Conservation (phyloP, 2,329 filamentous ascomycete species). For the Ceratocystis eucalypticola region DNA sequence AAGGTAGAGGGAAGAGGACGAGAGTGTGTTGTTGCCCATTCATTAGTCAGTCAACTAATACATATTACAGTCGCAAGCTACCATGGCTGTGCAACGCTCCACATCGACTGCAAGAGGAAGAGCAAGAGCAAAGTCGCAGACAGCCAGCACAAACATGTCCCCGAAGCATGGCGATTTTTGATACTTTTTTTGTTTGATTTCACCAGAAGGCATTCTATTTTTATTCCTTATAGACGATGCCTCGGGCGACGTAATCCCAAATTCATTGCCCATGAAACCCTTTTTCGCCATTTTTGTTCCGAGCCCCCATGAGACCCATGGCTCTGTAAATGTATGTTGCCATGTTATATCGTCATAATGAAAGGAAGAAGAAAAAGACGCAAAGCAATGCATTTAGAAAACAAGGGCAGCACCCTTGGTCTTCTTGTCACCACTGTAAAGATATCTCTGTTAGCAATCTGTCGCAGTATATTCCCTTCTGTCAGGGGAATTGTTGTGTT, state of each 20-base stretch:
- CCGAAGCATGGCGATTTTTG: constrained; percentile 8
- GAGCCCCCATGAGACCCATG: constrained; percentile 15
- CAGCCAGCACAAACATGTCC: not conserved
- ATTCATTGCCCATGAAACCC: constrained; percentile 30
- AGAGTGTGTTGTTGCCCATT: constrained; percentile 9
- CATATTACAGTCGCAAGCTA: not conserved
- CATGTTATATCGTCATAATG: constrained; percentile 33
- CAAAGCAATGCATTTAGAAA: constrained; percentile 63
- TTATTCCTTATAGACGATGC: constrained; percentile 34
- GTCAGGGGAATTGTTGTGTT: not conserved
- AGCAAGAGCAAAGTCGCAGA: not conserved
- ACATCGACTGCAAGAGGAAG: not conserved
- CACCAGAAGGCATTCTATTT: constrained; percentile 24
- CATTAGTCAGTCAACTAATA: too few species aligned
- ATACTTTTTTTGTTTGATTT: constrained; percentile 21
- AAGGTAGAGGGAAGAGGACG: not conserved
- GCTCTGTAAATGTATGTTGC: constrained; percentile 9
- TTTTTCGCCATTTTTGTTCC: constrained; percentile 31
- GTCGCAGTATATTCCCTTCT: not conserved
- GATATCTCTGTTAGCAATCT: constrained; percentile 30
- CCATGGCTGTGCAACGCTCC: not conserved
- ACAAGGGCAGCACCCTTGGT: constrained; percentile 99
- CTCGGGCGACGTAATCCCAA: constrained; percentile 25
- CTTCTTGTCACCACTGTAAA: constrained; percentile 96
- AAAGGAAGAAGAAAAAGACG: constrained; percentile 31